Evolutionary conservation across 148 eudicot genomes (phyloP).

Genomic region (Oxyria digyna): DNA sequence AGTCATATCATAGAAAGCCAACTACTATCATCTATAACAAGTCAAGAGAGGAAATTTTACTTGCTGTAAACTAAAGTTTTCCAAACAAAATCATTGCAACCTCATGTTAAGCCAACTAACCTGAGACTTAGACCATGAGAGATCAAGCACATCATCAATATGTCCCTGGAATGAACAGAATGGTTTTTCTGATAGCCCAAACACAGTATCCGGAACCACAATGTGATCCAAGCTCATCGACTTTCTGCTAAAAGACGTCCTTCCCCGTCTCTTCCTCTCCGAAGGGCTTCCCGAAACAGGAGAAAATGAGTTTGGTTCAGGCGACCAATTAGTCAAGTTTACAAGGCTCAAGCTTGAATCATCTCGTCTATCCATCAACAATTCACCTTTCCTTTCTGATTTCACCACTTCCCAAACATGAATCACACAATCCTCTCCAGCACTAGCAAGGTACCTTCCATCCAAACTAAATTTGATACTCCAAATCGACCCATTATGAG

Average conservation of each 20-base stretch:
- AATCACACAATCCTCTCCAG: slow-evolving; percentile 92
- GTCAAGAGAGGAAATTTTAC: not conserved
- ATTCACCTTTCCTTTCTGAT: slow-evolving; percentile 68
- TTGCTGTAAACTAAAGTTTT: not conserved
- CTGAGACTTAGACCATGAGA: slow-evolving; percentile 96
- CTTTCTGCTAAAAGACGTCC: slow-evolving; percentile 73
- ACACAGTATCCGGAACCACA: slow-evolving; percentile 65
- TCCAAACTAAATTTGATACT: slow-evolving; percentile 81
- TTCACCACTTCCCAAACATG: slow-evolving; percentile 84
- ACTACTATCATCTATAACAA: not conserved
- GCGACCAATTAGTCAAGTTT: slow-evolving; percentile 52
- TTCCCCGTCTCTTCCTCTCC: slow-evolving; percentile 72
- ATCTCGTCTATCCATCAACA: slow-evolving; percentile 59
- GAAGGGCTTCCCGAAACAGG: slow-evolving; percentile 43
- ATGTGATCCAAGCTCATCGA: slow-evolving; percentile 63
- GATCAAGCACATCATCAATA: slow-evolving; percentile 80
- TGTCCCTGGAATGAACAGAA: slow-evolving; percentile 87
- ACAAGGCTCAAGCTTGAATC: slow-evolving; percentile 63
- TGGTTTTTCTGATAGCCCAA: slow-evolving; percentile 85
- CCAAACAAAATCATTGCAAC: not conserved
- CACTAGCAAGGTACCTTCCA: slow-evolving; percentile 89
- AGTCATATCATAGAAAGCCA: not conserved
- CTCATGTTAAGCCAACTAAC: slow-evolving; percentile 28
- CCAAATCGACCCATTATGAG: slow-evolving; percentile 92
- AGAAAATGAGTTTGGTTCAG: slow-evolving; percentile 49